Base-by-base conservation (phyloP, 768 basidiomycete species). In the Mycena polygramma region DNA sequence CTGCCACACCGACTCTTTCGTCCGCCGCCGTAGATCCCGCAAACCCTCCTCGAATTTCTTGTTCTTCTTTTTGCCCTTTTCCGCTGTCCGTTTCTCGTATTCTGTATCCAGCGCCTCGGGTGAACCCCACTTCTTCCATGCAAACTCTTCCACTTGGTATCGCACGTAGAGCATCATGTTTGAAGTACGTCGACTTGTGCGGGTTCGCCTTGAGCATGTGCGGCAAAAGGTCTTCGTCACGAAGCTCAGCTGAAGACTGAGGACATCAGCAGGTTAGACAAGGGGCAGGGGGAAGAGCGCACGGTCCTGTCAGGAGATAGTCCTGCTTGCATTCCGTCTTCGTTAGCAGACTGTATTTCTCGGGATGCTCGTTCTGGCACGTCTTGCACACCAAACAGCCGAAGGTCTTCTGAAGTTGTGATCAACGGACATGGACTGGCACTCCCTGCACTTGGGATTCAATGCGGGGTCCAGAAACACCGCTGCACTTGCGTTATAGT, bases 161-260 rank as follows among this genome's bases (percentile, higher is more conserved):
- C 98, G 91, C 7, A 98, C 85, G 81, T 94, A 99, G 24, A 99
- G 87, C 98, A 99, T 99, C 98, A 99, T 99, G 84, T 99, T 99
- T 43, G 94, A 94, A 77, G n/a, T 94, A 99, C 0, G 95, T 97
- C 14, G 96, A 93, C 73, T 94, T 93, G 83, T 98, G 96, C 5
- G 95, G 97, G 79, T 98, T 98, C 22, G 95, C 93, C 77, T 97
- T 95, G 66, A 99, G 86, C 30, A 97, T 84, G 79, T 99, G 98
- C 0, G 97, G 98, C 73, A 99, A 88, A 20, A 93, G 83, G 74
- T 98, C 95, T 75, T 94, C 90, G 77, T 99, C 98, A 66, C 93
- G 91, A 35, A 99, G 85, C 78, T 99, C 98, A 39, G 97, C 95
- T 96, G 75, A n/a, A 45, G 15, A 30, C 30, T n/a, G 46, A 64